Conservation (phyloP, 139 green algal species). For the Closterium sp. region DNA sequence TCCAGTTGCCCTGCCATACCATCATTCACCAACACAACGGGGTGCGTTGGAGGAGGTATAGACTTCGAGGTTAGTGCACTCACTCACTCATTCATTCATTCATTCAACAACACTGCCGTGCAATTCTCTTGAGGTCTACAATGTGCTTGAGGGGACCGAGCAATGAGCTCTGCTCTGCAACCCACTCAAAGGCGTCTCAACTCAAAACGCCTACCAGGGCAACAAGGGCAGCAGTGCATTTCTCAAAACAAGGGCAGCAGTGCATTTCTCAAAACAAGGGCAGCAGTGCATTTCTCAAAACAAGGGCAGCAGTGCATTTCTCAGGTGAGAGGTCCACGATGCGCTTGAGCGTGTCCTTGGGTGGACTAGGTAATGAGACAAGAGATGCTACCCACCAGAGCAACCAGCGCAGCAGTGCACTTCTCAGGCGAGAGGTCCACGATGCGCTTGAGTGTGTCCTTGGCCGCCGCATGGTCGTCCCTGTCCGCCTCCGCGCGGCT, state of each 20-base stretch:
- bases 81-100: too few relatives aligned
- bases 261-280: constrained; percentile 5
- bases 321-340: constrained; percentile 4
- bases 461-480: constrained; percentile 8
- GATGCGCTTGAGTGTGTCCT: constrained; percentile 43
- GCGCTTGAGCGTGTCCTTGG: constrained; percentile 38
- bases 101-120: too few relatives aligned
- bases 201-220: neutral
- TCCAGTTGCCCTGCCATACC: constrained; percentile 35
- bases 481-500: constrained; percentile 35
- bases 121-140: too few relatives aligned
- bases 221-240: neutral
- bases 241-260: neutral
- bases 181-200: neutral
- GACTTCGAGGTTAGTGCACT: too few relatives aligned
- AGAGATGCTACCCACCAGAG: neutral
- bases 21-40: too few relatives aligned
- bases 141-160: too few relatives aligned
- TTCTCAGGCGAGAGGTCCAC: constrained; percentile 7
- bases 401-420: constrained; percentile 1
- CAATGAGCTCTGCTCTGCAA: too few relatives aligned
- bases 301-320: constrained; percentile 2
- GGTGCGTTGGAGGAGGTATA: too few relatives aligned
- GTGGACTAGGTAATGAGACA: too few relatives aligned
- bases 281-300: neutral